Base-by-base conservation (phyloP, 768 basidiomycete species). In the Suillus tomentosus region DNA sequence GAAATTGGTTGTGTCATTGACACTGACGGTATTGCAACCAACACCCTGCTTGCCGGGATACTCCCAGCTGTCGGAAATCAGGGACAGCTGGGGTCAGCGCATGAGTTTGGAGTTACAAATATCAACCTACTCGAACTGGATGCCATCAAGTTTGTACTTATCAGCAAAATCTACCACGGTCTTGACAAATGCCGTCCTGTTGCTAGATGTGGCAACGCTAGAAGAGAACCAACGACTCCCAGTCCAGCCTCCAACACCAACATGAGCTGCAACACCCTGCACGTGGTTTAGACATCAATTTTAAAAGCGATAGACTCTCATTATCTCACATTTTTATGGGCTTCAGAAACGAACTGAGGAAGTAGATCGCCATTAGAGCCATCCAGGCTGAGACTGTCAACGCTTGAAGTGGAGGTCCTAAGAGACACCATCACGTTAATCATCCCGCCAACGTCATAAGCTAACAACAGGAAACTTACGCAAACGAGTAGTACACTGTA, bases 1-100 rank as follows among this genome's bases (percentile, higher is more conserved):
- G 76, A 90, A 92, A 74, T 97, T 96, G 40, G 83, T 77, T 0
- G 87, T 85, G 73, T 98, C 96, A 60, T 81, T 65, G 0, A 61
- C 8, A n/a, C 74, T 75, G 65, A 88, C 80, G 0, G 73, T 74
- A 73, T 96, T 97, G 68, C 91, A 91, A 3, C 85, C 85, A 2
- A 89, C 80, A 40, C 93, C 93, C 58, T 80, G 76, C 7, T 75
- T 69, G 61, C 81, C 84, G 3, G 95, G 94, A 72, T 91, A 95
- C 75, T 96, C 95, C 94, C 94, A 96, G 70, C 92, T 94, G 62
- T 31, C n/a, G 50, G 15, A 62, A 65, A 79, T 22, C 15, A 14
- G 3, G 27, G 7, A 72, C 8, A 68, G 57, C 42, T 24, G 2
- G 67, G 63, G 15, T 54, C 17, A 63, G 27, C 51, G 14, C 37